Percentiles rank a stretch among this genome's conserved stretches.
These are phyloP conservation scores for Gigaspora rosea DNA, from an alignment of 192 early-diverging fungal genomes.

Conservation along the genomic window DNA sequence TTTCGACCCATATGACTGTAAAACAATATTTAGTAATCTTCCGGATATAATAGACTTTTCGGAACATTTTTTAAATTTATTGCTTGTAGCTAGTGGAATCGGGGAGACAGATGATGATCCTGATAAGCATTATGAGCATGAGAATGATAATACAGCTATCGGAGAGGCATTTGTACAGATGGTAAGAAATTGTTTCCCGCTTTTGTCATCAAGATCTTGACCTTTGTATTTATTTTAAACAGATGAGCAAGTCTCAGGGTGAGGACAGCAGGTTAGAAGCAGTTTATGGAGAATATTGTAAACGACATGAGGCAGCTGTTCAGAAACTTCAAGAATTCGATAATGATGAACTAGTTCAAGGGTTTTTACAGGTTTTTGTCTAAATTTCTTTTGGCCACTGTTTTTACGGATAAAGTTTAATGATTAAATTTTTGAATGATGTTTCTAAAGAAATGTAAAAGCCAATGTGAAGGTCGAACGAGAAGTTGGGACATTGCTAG, in stretches of 20 bases:
- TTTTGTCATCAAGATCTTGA: constrained; percentile 27
- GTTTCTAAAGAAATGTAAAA: constrained; percentile 56
- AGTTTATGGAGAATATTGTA: constrained; percentile 75
- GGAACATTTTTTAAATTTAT: constrained; percentile 60
- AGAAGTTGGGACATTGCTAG: constrained; percentile 90
- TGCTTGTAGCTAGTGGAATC: constrained; percentile 60
- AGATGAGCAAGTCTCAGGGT: not conserved
- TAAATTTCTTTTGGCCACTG: not conserved
- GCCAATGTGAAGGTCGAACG: constrained; percentile 67
- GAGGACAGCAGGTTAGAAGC: constrained; percentile 44
- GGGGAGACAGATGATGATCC: constrained; percentile 34
- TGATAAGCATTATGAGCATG: constrained; percentile 30
- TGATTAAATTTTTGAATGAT: constrained; percentile 23
- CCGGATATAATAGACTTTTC: constrained; percentile 71
- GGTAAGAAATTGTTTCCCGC: constrained; percentile 35
- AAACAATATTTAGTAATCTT: constrained; percentile 79
- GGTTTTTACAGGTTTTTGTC: constrained; percentile 49
- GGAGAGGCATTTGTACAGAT: constrained; percentile 56
- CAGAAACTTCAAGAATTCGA: constrained; percentile 64
- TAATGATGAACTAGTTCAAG: constrained; percentile 40
- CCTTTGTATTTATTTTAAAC: not conserved
- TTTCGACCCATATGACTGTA: constrained; percentile 63
- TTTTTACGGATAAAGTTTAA: not conserved
- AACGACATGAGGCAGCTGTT: constrained; percentile 71
- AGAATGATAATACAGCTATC: constrained; percentile 40